Evolutionary conservation across 1,284 basidiomycete species (phyloP), one percentile per base, ranked within the genome.

Genomic region (Moesziomyces sp.): DNA sequence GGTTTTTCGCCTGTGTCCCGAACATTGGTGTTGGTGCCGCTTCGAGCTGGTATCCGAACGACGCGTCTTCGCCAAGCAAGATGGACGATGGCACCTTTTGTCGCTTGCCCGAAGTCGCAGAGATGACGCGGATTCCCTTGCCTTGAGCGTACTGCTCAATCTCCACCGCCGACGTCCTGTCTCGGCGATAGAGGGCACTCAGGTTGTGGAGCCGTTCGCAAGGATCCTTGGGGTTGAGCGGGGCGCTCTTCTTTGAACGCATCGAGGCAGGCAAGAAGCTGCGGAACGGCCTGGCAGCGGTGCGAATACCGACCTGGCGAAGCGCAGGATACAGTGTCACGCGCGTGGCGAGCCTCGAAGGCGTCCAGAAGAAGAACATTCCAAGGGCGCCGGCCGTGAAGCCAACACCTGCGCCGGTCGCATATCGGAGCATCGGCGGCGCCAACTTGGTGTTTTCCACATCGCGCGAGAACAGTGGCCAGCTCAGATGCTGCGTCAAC

Each of bases 321-420:
- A 59, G 66, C 0, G 74, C 66, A 13, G 74, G 74, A 30, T 76
- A 69, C 38, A 76, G 38, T 4, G 74, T 76, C 45, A 76, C 53
- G 35, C 74, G 51, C n/a, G 74, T 76, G 8, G 56, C 63, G 19
- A 74, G 61, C 43, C 74, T 53, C 24, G 66, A 62, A 13, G 74
- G 74, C 8, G 62, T 73, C 55, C 57, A 63, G 46, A 76, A 66
- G 66, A 76, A 73, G 53, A 76, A 76, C 21, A 70, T 9, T 13
- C 70, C 70, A 0, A 69, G 50, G 11, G 58, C 62, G 28, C 52
- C 49, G 6, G 63, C 66, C 16, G 56, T 60, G 24, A 72, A 28
- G 2, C 53, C 59, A 19, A 67, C 52, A 7, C 40, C 58, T 8
- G 50, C 28, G 9, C 70, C 70, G 6, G 58, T 35, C 11, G 64